Percentiles rank a stretch among this genome's conserved stretches.
Conservation (phyloP, 2,329 filamentous ascomycete species). For the Paecilomyces niveus region DNA sequence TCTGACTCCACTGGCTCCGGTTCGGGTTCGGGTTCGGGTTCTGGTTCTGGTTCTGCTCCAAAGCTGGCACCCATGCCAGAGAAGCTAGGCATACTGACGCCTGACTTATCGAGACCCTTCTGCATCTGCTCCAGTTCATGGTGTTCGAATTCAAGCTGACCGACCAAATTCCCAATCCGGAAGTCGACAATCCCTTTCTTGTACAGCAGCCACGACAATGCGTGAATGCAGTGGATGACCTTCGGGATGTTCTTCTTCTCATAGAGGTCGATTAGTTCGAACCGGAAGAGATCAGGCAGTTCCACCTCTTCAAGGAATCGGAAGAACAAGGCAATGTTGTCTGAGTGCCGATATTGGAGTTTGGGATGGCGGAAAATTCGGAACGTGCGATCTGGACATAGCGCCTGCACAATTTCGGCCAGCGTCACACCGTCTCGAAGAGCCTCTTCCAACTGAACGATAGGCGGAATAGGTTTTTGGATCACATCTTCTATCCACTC, state of each 20-base stretch:
- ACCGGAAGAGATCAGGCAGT: constrained; percentile 89
- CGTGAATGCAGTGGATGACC: constrained; percentile 98
- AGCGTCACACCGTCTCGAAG: constrained; percentile 88
- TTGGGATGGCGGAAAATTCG: constrained; percentile 81
- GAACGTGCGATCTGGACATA: constrained; percentile 67
- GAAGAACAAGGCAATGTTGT: constrained; percentile 97
- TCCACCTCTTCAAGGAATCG: constrained; percentile 86
- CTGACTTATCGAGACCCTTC: constrained; percentile 91
- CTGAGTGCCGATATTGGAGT: constrained; percentile 89
- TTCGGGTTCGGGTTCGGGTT: constrained; percentile 68
- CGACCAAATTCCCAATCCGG: constrained; percentile 91
- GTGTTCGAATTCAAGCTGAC: constrained; percentile 93
- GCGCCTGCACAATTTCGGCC: constrained; percentile 84
- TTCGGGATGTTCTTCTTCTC: constrained; percentile 99
- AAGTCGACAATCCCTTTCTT: constrained; percentile 93
- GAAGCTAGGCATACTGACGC: constrained; percentile 94
- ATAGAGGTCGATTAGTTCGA: constrained; percentile 94
- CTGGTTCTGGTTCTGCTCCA: constrained; percentile 71
- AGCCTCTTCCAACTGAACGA: constrained; percentile 88
- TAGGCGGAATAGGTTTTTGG: constrained; percentile 76
- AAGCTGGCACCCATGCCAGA: constrained; percentile 96
- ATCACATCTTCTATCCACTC: constrained; percentile 97
- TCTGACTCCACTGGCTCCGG: constrained; percentile 71
- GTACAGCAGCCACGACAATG: constrained; percentile 92
- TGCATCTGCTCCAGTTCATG: constrained; percentile 96